These are phyloP conservation scores for Suhomyces ambrosiae DNA, from an alignment of 1,139 yeast species.

Conservation along the genomic window DNA sequence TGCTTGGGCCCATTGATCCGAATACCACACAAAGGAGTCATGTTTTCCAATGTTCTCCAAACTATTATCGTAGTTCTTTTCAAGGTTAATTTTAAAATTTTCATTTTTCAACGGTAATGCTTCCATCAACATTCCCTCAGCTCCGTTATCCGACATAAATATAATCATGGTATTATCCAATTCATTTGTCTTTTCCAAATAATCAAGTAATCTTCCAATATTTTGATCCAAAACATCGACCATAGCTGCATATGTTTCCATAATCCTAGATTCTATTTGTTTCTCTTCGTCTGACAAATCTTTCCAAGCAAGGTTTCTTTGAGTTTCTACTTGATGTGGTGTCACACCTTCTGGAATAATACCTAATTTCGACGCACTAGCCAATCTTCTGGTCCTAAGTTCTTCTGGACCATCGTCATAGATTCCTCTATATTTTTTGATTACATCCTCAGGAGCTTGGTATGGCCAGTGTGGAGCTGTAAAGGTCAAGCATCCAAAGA, in stretches of 20 bases:
- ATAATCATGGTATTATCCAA: background rate
- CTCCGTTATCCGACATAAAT: background rate
- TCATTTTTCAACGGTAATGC: background rate
- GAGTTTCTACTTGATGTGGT: background rate
- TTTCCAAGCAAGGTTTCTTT: background rate
- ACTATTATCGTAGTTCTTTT: background rate
- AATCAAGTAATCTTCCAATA: background rate
- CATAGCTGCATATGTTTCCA: background rate
- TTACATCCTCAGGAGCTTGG: background rate
- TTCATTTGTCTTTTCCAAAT: background rate
- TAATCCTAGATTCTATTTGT: background rate
- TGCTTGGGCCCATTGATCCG: slow-evolving; percentile 1
- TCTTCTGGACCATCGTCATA: slow-evolving; percentile 1
- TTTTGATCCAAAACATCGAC: slow-evolving; percentile 1
- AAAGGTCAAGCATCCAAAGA: background rate
- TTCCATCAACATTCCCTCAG: slow-evolving; percentile 1
- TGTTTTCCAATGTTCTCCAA: background rate
- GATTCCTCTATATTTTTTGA: background rate
- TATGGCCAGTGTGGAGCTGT: background rate
- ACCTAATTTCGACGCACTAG: background rate
- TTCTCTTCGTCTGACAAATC: background rate
- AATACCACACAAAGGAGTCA: slow-evolving; percentile 1
- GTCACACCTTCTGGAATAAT: background rate
- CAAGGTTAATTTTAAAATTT: background rate
- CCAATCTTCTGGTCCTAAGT: background rate